Percentiles rank a stretch among this genome's conserved stretches.
phyloP scores from a whole-genome alignment of 2,329 filamentous ascomycete genomes.

The Teratosphaeria viscida region DNA sequence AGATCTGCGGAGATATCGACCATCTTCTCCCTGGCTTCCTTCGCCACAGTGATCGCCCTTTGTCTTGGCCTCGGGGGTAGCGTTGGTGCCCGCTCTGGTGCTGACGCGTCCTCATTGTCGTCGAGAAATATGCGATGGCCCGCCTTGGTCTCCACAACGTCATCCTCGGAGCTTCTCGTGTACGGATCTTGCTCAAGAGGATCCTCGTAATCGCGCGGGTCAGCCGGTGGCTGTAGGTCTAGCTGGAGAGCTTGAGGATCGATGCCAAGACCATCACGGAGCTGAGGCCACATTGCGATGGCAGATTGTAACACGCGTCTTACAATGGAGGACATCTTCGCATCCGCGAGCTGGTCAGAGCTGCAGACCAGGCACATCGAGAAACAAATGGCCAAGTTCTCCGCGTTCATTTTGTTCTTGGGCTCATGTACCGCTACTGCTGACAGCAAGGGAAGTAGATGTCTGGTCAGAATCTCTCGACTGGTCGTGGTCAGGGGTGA shows the following conservation, averaged over 20 bases:
- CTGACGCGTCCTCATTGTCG: slow-evolving; percentile 19
- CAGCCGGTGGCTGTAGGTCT: slow-evolving; percentile 31
- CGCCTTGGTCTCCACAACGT: slow-evolving; percentile 4
- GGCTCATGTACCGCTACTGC: slow-evolving; percentile 35
- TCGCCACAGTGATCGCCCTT: slow-evolving; percentile 5
- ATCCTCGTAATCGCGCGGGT: slow-evolving; percentile 38
- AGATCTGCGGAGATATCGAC: neutral
- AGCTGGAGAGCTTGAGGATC: slow-evolving; percentile 27
- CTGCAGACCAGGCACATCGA: slow-evolving; percentile 43
- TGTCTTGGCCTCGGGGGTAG: slow-evolving; percentile 5
- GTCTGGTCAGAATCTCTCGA: slow-evolving; percentile 38
- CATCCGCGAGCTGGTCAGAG: slow-evolving; percentile 45
- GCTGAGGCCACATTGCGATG: slow-evolving; percentile 35
- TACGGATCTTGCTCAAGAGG: slow-evolving; percentile 26
- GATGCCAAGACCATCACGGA: slow-evolving; percentile 33
- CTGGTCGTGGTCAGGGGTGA: slow-evolving; percentile 36
- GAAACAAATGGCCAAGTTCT: slow-evolving; percentile 46
- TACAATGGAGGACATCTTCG: slow-evolving; percentile 43
- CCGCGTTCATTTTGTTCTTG: slow-evolving; percentile 46
- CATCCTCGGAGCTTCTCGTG: slow-evolving; percentile 1
- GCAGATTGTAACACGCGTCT: slow-evolving; percentile 39
- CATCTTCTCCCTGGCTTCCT: neutral
- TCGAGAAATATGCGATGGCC: slow-evolving; percentile 33
- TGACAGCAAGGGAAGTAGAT: slow-evolving; percentile 43
- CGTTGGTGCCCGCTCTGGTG: slow-evolving; percentile 1